Percentiles rank a stretch among this genome's conserved stretches.
Conservation (phyloP, 139 green algal species). For the Chlorella sp. region DNA sequence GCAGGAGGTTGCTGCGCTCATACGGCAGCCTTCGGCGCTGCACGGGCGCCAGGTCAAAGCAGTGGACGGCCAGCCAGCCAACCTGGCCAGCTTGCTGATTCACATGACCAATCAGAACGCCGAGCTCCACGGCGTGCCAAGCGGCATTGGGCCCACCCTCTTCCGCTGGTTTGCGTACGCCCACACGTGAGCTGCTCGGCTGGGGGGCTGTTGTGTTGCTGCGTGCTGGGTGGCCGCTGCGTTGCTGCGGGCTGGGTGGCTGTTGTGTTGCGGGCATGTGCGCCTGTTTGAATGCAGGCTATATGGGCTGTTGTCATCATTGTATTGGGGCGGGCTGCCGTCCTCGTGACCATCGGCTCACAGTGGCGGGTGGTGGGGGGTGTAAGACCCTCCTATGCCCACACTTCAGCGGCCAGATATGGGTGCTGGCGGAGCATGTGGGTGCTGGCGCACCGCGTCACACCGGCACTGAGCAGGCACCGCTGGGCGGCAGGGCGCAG, state of each 20-base stretch:
- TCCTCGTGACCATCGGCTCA: not conserved
- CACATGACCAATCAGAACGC: slow-evolving; percentile 32
- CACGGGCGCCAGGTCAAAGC: not conserved
- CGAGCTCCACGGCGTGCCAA: slow-evolving; percentile 17
- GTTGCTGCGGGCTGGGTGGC: no score
- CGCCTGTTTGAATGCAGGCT: no score
- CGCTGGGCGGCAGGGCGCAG: no score
- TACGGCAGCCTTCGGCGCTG: not conserved
- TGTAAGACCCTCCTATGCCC: no score
- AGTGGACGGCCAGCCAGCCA: not conserved
- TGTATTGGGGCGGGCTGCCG: not conserved
- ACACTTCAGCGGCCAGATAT: no score
- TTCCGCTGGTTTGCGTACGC: slow-evolving; percentile 22
- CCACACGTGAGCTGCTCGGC: slow-evolving; percentile 1
- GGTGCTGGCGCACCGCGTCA: no score
- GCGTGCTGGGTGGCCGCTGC: no score
- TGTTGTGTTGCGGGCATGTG: no score
- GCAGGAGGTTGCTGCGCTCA: slow-evolving; percentile 7
- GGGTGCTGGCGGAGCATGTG: no score
- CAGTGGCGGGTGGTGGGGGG: not conserved
- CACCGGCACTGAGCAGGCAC: no score
- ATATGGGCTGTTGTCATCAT: no score
- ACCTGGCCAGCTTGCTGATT: not conserved
- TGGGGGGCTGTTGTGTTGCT: no score
- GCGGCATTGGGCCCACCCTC: not conserved